Base-by-base conservation (phyloP, 2,329 filamentous ascomycete species). In the Camptophora hylomeconis region DNA sequence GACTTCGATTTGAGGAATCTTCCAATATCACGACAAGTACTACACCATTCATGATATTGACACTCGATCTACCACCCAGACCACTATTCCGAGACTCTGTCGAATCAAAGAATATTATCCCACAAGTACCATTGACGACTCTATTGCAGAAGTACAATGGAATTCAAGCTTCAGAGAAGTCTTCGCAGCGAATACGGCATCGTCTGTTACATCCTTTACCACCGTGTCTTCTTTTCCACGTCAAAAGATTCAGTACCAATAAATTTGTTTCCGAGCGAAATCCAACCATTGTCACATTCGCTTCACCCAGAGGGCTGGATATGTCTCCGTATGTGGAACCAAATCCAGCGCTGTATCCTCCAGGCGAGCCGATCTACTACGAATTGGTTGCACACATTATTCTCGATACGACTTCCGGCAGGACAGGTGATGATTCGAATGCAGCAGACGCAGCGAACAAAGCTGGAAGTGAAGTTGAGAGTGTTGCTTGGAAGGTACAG, bases 211-310 rank as follows among this genome's bases (percentile, higher is more conserved):
- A 93, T 47, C 89, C 89, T 1, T 66, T 98, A 0, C 89, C 89
- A 1, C 87, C 86, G 0, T 95, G 79, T 50, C 72, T 98, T 11
- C 64, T 89, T 30, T 83, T 98, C 60, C 87, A 98, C 60, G 77
- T 95, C 61, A 95, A 95, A 61, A 83, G 89, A 44, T 98, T 98
- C 66, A 82, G 77, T 43, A 76, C 80, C 42, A 98, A 98, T 63
- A 93, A 94, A 53, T 98, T 98, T 49, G 81, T 98, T 12, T 72
- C 79, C 2, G 87, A 95, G 58, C 80, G 89, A 28, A 98, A 98
- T 53, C 89, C 87, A 1, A 98, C 89, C 7, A 98, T 98, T 47
- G 89, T 98, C 39, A 95, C 87, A 0, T 98, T 95, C 54, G 82
- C 87, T 40, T 78, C 82, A 5, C 71, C 82, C 4, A 69, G 77